These are phyloP conservation scores for Asterophora lycoperdoides DNA, from an alignment of 768 basidiomycete species.

Conservation along the genomic window DNA sequence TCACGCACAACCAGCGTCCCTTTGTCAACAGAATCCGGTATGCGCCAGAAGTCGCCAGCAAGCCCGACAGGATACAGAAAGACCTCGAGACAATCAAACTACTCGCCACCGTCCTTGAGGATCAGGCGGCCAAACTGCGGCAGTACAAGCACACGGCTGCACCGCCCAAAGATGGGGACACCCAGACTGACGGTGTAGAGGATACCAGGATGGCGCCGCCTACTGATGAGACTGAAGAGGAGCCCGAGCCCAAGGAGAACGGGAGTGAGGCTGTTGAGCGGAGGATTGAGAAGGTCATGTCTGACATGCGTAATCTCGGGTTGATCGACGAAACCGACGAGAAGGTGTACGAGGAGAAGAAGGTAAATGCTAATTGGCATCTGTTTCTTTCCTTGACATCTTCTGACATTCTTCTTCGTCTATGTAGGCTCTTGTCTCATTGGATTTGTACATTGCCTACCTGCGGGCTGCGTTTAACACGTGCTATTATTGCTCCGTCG, in stretches of 20 bases:
- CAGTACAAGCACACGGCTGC: constrained; percentile 32
- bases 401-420: constrained; percentile 15
- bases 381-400: constrained; percentile 1
- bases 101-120: constrained; percentile 73
- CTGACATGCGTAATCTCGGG: constrained; percentile 64
- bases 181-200: constrained; percentile 19
- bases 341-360: constrained; percentile 62
- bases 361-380: constrained; percentile 40
- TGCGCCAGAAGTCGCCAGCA: constrained; percentile 78
- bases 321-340: constrained; percentile 57
- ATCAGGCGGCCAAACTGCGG: constrained; percentile 55
- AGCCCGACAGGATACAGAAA: constrained; percentile 73
- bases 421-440: constrained; percentile 65
- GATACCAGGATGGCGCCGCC: constrained; percentile 26
- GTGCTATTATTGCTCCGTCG: constrained; percentile 96
- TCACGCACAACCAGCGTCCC: constrained; percentile 74
- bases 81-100: constrained; percentile 75
- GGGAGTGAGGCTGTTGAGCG: constrained; percentile 81
- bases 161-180: constrained; percentile 25
- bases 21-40: constrained; percentile 75
- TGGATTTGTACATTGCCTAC: constrained; percentile 93
- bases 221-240: constrained; percentile 43
- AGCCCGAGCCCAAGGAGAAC: constrained; percentile 54
- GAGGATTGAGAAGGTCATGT: constrained; percentile 72
- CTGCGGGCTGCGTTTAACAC: constrained; percentile 89